Base-by-base conservation (phyloP, 2,329 filamentous ascomycete genomes). In the Venturiaceae sp. region DNA sequence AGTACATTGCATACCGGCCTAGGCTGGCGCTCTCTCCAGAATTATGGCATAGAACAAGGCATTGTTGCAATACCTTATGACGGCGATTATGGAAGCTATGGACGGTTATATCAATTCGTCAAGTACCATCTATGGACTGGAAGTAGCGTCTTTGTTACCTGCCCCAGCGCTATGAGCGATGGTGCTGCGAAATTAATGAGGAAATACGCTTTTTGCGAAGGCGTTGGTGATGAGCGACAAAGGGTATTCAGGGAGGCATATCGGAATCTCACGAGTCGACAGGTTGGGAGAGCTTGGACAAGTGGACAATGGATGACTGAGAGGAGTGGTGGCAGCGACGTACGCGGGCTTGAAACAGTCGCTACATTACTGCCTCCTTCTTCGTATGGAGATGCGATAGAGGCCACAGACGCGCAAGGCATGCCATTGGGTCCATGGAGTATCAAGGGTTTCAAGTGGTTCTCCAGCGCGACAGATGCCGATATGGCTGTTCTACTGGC, bases 291-390 rank as follows among this genome's bases (percentile, higher is more conserved):
- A 19, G 80, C 82, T 0, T 90, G 86, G 86, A 90, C 85, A 0
- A 86, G 81, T 41, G 86, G 86, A 0, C 86, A 90, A 67, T 90
- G 87, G 86, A 89, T 90, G 86, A 90, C 86, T 0, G 86, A 89
- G 64, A 77, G 86, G 2, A 77, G 78, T 0, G 86, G 86, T 1
- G 86, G 86, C 0, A 87, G 83, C 62, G 86, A 90, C 64, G 84
- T 89, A 1, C 83, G 82, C 3, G 77, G 79, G 37, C 87, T 83
- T 0, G 86, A 90, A 69, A 89, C 86, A 0, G 70, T 80, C 4
- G 84, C 58, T 9, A 30, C 69, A 64, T 57, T 64, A 21, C 39
- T 44, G 6, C 36, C 14, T 8, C 19, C 14, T 39, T 11, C 36
- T 73, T n/a, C 64, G 64, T 9, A 59, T 60, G 55, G 63, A 66